Evolutionary conservation across 805 yeast genomes (phyloP), one percentile per base, ranked within the genome.

Genomic region (Nematodospora valgi): DNA sequence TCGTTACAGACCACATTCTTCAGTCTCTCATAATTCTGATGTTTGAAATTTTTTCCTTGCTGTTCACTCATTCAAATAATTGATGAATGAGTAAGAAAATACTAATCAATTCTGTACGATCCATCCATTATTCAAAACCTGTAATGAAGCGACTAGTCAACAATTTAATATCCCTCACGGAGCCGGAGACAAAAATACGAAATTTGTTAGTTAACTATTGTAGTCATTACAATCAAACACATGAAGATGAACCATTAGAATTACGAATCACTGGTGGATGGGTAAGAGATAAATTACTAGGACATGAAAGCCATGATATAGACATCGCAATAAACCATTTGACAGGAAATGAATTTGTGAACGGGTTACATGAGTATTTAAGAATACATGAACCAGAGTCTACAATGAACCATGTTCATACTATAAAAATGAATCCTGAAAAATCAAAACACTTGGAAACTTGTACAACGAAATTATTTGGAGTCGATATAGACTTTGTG

Each of bases 401-500:
- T n/a, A 55, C 48, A 11, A 54, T 53, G 33, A 56, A 49, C 27
- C 64, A 76, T 6, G 71, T 86, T 22, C 95, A 89, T 54, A 85
- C 82, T 38, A 88, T 93, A 43, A 88, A 85, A 41, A 80, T 81
- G 55, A 93, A 94, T 58, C 98, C 98, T 0, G 97, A 86, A 44
- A 91, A 89, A 57, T 84, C 95, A 2, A 94, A 93, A 62, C 99
- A 93, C 64, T 64, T 93, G 47, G 99, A 93, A 50, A 94, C 99
- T 1, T 94, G 97, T 27, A 93, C 97, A 3, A 88, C 96, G 1
- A 84, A 80, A 49, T 59, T 93, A 8, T 86, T 74, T 51, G 94
- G 81, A 1, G 56, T 82, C n/a, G 96, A 87, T 49, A 76, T 93
- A 35, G 99, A 93, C 62, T 87, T 93, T 55, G 98, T 94, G 33